Base-by-base conservation (phyloP, 352 stramenopile genomes). In the Pythium dissimile region DNA sequence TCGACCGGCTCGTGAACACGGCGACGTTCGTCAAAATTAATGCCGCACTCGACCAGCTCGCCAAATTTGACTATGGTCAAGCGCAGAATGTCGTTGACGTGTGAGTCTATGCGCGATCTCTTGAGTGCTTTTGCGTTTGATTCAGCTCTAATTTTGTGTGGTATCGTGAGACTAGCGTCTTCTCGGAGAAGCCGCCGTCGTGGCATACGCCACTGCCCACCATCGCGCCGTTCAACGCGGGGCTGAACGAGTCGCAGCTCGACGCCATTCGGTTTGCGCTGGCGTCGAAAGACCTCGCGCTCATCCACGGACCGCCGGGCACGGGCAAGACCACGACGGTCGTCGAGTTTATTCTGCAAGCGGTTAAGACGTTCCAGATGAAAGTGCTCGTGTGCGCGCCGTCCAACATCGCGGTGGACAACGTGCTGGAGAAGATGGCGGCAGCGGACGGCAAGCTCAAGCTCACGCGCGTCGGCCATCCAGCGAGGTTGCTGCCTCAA, bases 321-420 rank as follows among this genome's bases (percentile, higher is more conserved):
- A 98, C 92, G 27, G 97, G 77, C 74, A 98, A 99, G 76, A 99
- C 97, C 16, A 99, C 94, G 46, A 98, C 96, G 10, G 78, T 99
- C 8, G 94, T 98, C 12, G 96, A 99, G 66, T 80, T 99, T 20
- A 98, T 99, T 56, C 62, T 86, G 15, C 96, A 98, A 67, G 91
- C 89, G 13, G 93, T 99, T 11, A 65, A 77, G 26, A 64, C 67
- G 13, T 88, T 85, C 51, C 55, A 88, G 5, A 84, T 92, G 64
- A 95, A 93, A 55, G 86, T 99, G 15, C 76, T 99, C 18, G 95
- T 99, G 5, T 98, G 92, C 47, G 97, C 97, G 54, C 96, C 97
- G 28, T 99, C 94, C 39, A 99, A 99, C 75, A 96, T 99, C 32
- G 97, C 96, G 2, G 97, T 99, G 13, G 97, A 99, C 75, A 99